These are phyloP conservation scores for Pueraria montana DNA, from an alignment of 306 rosid genomes.

Conservation along the genomic window DNA sequence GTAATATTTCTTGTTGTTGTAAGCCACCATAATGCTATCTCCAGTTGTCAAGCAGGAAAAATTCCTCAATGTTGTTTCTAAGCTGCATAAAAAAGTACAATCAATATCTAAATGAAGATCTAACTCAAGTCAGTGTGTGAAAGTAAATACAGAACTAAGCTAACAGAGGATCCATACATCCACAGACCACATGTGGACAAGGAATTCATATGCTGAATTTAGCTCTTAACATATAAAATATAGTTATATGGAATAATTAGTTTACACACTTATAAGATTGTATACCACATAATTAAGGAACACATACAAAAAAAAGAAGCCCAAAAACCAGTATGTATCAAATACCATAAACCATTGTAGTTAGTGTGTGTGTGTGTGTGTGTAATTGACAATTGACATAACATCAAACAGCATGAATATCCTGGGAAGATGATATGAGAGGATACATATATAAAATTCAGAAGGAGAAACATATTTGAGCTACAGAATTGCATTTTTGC, in stretches of 20 bases:
- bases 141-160: conserved; percentile 20
- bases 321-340: background rate
- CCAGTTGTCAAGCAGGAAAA: conserved; percentile 95
- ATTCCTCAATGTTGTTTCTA: conserved; percentile 93
- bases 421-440: conserved; percentile 1
- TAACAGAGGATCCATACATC: conserved; percentile 6
- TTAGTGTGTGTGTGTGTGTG: background rate
- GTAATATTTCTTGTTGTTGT: conserved; percentile 94
- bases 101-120: conserved; percentile 29
- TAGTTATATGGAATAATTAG: conserved; percentile 18
- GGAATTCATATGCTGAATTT: conserved; percentile 17
- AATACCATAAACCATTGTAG: background rate
- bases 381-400: background rate
- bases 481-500: conserved; percentile 36
- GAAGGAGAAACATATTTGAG: conserved; percentile 24
- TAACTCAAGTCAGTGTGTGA: conserved; percentile 1
- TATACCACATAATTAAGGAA: background rate
- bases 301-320: background rate
- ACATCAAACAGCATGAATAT: conserved; percentile 27
- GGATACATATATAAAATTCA: conserved; percentile 20
- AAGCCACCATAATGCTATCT: conserved; percentile 99
- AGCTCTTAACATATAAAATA: background rate
- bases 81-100: conserved; percentile 61
- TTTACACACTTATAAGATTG: background rate
- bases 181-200: background rate